Conservation (phyloP, 2,329 filamentous ascomycete genomes). For the Aspergillus pseudoviridinutans region DNA sequence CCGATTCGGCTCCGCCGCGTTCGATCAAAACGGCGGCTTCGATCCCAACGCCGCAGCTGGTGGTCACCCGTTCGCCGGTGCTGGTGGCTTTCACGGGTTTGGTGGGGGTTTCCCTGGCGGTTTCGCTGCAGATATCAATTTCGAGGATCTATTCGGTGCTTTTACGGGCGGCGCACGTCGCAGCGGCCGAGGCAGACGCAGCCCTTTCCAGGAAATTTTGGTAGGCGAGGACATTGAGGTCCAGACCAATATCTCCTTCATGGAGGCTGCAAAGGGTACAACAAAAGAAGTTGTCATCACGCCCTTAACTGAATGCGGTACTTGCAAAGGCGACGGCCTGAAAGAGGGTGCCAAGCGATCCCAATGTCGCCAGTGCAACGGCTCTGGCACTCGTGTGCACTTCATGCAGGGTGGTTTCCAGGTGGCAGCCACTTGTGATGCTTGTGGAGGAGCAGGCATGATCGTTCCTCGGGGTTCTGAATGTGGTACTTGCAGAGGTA, state of each 20-base stretch:
- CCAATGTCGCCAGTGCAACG: slow-evolving; percentile 75
- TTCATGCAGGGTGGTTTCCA: slow-evolving; percentile 92
- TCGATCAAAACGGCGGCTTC: slow-evolving; percentile 67
- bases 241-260: slow-evolving; percentile 86
- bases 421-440: slow-evolving; percentile 82
- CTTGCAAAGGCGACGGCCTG: slow-evolving; percentile 77
- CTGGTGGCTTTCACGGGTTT: slow-evolving; percentile 57
- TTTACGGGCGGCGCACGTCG: slow-evolving; percentile 63
- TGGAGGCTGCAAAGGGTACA: slow-evolving; percentile 90
- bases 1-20: slow-evolving; percentile 78
- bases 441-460: slow-evolving; percentile 75
- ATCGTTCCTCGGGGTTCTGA: slow-evolving; percentile 74
- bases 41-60: slow-evolving; percentile 62
- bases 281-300: slow-evolving; percentile 84
- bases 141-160: slow-evolving; percentile 90
- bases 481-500: slow-evolving; percentile 73
- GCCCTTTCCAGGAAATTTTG: slow-evolving; percentile 74
- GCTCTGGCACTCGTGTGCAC: slow-evolving; percentile 81
- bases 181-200: slow-evolving; percentile 52
- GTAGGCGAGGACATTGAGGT: slow-evolving; percentile 97
- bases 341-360: slow-evolving; percentile 73
- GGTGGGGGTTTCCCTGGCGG: slow-evolving; percentile 54
- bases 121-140: slow-evolving; percentile 82
- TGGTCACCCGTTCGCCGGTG: slow-evolving; percentile 53
- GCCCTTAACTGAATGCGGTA: slow-evolving; percentile 74